phyloP scores from a whole-genome alignment of 108 stramenopile species.

The Nannochloropsis salina region DNA sequence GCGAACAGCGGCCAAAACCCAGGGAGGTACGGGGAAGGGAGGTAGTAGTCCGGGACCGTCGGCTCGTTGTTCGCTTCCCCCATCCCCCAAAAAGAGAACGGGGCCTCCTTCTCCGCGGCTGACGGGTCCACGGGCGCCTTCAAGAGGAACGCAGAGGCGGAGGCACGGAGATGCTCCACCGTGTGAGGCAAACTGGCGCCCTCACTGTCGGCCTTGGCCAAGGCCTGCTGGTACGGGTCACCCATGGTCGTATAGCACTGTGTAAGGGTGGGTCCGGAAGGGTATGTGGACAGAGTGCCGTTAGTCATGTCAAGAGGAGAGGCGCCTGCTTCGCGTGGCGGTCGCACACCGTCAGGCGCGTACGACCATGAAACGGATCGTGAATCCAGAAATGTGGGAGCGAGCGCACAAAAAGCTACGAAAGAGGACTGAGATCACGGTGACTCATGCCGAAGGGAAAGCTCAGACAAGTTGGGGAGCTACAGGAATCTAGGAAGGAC shows the following conservation, averaged over 20 bases:
- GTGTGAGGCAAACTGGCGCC: background rate
- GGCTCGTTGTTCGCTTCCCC: background rate
- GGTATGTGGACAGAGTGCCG: too few relatives aligned
- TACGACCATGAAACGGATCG: background rate
- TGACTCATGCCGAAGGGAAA: too few relatives aligned
- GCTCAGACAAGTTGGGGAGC: too few relatives aligned
- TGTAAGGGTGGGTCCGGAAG: background rate
- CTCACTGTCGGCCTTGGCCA: conserved; percentile 16
- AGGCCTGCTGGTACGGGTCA: conserved; percentile 21
- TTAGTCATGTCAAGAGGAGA: background rate
- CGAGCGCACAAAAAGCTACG: too few relatives aligned
- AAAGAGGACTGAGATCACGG: too few relatives aligned
- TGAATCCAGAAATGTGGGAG: too few relatives aligned
- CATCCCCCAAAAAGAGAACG: background rate
- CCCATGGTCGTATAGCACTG: conserved; percentile 20
- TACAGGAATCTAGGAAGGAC: background rate
- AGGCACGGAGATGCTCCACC: background rate
- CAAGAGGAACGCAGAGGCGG: background rate
- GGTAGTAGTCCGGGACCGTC: conserved; percentile 35
- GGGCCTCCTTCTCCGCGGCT: background rate
- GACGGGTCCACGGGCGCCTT: background rate
- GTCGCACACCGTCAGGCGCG: background rate
- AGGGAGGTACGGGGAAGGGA: conserved; percentile 62
- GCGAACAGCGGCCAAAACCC: conserved; percentile 69
- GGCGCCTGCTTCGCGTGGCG: too few relatives aligned